Percentiles rank a stretch among this genome's conserved stretches.
Evolutionary conservation across 1,284 basidiomycete species (phyloP).

Genomic region (Microbotryum scabiosae): DNA sequence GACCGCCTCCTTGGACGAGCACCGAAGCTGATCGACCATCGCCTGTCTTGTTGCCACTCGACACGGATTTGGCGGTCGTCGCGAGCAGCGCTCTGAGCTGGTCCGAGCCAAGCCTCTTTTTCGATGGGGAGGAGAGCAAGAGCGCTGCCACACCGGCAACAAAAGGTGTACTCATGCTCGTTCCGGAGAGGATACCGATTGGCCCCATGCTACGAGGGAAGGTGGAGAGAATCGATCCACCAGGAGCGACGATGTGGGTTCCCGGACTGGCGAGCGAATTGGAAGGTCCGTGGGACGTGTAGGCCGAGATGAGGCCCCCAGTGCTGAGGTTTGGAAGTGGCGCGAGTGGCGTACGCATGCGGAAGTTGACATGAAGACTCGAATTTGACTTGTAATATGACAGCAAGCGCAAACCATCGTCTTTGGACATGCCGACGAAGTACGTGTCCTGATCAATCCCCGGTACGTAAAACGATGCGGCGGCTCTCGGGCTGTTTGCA

Average conservation of each 20-base stretch:
- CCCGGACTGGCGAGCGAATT: slow-evolving; percentile 45
- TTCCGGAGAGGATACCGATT: slow-evolving; percentile 46
- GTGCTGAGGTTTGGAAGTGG: too few relatives aligned
- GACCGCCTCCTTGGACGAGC: slow-evolving; percentile 50
- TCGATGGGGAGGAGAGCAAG: slow-evolving; percentile 50
- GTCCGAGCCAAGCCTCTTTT: slow-evolving; percentile 44
- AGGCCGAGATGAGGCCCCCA: slow-evolving; percentile 31
- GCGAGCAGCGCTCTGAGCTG: slow-evolving; percentile 50
- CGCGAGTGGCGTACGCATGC: too few relatives aligned
- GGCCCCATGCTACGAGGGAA: slow-evolving; percentile 46
- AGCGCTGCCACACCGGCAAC: slow-evolving; percentile 55
- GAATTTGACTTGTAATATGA: too few relatives aligned
- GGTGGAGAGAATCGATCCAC: slow-evolving; percentile 53
- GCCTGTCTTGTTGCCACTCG: slow-evolving; percentile 45
- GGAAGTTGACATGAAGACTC: too few relatives aligned
- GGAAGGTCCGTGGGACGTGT: slow-evolving; percentile 53
- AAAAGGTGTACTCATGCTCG: slow-evolving; percentile 34
- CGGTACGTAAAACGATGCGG: too few relatives aligned
- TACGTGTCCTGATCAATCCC: too few relatives aligned
- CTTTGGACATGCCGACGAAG: too few relatives aligned
- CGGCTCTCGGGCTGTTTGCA: too few relatives aligned
- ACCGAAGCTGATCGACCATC: slow-evolving; percentile 43
- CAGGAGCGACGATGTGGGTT: slow-evolving; percentile 44
- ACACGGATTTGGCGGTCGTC: slow-evolving; percentile 51
- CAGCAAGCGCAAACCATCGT: too few relatives aligned